Evolutionary conservation across 73 alveolate species (phyloP).

Genomic region (Paramecium tetraurelia): DNA sequence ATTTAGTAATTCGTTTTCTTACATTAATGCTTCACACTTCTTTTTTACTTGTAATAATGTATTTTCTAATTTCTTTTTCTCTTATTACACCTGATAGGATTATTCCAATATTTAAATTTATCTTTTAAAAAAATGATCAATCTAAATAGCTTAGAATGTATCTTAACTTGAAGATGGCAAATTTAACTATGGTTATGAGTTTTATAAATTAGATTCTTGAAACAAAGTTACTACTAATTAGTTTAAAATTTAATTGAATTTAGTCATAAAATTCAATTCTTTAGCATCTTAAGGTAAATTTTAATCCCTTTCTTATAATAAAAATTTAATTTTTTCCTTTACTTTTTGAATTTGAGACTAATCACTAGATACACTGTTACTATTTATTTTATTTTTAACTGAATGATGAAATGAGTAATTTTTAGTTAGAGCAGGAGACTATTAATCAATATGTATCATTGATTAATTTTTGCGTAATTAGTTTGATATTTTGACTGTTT

Average conservation of each 20-base stretch:
- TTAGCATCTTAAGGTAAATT: neutral
- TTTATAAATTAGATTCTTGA: neutral
- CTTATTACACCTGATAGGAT: neutral
- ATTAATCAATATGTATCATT: conserved; percentile 2
- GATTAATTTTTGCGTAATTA: conserved; percentile 30
- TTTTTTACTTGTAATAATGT: neutral
- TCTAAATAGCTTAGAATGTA: neutral
- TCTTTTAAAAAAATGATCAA: conserved; percentile 33
- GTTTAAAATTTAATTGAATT: neutral
- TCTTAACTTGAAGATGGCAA: conserved; percentile 17
- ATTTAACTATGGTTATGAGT: neutral
- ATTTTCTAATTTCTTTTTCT: conserved; percentile 15
- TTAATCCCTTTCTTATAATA: conserved; percentile 34
- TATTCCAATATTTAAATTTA: neutral
- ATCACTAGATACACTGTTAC: conserved; percentile 27
- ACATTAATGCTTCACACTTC: neutral
- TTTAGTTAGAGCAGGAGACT: conserved; percentile 8
- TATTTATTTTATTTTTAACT: conserved; percentile 29
- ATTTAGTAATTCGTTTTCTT: neutral
- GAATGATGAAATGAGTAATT: conserved; percentile 10
- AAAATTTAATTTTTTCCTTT: conserved; percentile 6
- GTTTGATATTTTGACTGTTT: conserved; percentile 17
- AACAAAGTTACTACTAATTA: neutral
- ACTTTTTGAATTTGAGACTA: neutral
- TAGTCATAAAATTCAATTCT: conserved; percentile 10